Evolutionary conservation across 768 basidiomycete species (phyloP), one percentile per base, ranked within the genome.

Genomic region (Exidia glandulosa): DNA sequence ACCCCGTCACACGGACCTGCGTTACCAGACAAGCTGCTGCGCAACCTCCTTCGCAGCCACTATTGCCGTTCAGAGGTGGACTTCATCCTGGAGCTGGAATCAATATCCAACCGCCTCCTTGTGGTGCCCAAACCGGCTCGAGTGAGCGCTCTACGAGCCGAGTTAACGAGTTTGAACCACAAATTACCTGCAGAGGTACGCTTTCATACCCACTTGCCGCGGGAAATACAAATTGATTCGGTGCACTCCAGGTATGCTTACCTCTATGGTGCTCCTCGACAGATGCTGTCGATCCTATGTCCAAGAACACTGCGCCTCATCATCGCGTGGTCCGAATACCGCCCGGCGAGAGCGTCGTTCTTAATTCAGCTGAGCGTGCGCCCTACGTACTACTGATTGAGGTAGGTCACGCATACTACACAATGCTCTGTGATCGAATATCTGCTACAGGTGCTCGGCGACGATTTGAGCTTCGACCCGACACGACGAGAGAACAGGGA

Each of bases 311-410:
- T 70, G 72, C 37, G 72, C 83, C 88, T 4, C 95, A 98, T 70
- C 94, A 97, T 70, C 87, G 92, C 47, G 91, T 99, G 57, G 94
- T 98, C 57, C 86, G 96, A 63, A 95, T 99, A 67, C 94, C 95
- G 12, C 95, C 96, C 2, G 92, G 94, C 14, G 96, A 99, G 75
- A 89, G 91, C 60, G 96, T 98, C 50, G 96, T 98, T 10, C 80
- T 99, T 30, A 99, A 99, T 70, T 98, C 95, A 23, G 96, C 96
- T 2, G 94, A 99, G 72, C 82, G 90, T 34, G 94, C 93, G 0
- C 96, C 96, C 3, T 99, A 90, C 69, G 79, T 99, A 23, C 81
- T 99, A 27, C 79, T 94, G 62, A 82, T 98, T 60, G 96, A 99
- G 72, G 50, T 54, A 25, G 25, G 14, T 25, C 4, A 54, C 30